phyloP scores from a whole-genome alignment of 345 rosid species.

The Populus pruinosa region DNA sequence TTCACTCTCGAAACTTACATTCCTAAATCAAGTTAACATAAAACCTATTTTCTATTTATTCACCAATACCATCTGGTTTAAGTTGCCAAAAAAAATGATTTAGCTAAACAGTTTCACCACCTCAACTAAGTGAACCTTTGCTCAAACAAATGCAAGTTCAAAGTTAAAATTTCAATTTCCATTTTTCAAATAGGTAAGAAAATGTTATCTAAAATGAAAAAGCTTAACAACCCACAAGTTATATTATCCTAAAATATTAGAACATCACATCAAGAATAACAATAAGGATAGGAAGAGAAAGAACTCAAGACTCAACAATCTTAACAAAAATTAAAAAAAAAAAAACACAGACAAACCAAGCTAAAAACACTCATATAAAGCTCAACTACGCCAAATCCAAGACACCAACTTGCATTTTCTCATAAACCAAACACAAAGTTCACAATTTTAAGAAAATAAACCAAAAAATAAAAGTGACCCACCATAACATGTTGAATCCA shows the following conservation, averaged over 20 bases:
- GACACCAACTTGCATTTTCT: constrained; percentile 5
- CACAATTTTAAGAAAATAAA: neutral
- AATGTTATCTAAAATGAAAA: neutral
- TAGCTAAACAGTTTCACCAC: neutral
- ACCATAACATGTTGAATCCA: constrained; percentile 53
- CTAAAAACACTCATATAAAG: neutral
- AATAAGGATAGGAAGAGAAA: neutral
- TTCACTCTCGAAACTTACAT: neutral
- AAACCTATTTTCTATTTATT: neutral
- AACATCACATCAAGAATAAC: neutral
- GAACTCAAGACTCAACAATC: neutral
- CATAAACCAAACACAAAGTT: constrained; percentile 9
- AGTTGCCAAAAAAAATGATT: neutral
- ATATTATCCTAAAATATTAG: neutral
- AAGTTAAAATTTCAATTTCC: neutral
- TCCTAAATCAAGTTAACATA: neutral
- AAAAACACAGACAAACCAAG: neutral
- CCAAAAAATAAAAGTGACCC: constrained; percentile 3
- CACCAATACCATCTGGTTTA: neutral
- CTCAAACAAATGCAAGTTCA: neutral
- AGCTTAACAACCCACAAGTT: neutral
- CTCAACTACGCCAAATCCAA: neutral
- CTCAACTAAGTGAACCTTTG: neutral
- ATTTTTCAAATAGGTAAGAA: neutral
- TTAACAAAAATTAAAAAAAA: neutral